Conservation (phyloP, 768 basidiomycete species). For the Kwoniella pini region DNA sequence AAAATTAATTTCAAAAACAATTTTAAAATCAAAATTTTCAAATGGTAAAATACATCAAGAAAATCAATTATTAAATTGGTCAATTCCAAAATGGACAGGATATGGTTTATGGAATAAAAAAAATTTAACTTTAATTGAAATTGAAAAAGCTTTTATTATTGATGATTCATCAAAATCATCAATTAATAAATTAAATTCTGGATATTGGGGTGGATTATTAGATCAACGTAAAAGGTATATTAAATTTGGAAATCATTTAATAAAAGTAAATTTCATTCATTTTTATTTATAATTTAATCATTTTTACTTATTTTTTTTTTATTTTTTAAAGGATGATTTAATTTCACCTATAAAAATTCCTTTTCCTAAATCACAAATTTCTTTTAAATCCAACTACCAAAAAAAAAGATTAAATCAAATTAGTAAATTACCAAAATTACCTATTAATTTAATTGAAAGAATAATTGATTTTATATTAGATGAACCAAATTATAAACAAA, state of each 20-base stretch:
- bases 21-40: conserved; percentile 7
- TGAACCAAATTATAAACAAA: neutral
- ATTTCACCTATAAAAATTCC: neutral
- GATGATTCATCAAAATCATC: neutral
- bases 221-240: conserved; percentile 14
- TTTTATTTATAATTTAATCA: too few species aligned
- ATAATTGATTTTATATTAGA: neutral
- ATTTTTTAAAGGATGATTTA: neutral
- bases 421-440: neutral
- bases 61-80: conserved; percentile 24
- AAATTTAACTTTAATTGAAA: neutral
- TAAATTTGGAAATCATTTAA: conserved; percentile 11
- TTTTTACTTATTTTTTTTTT: neutral
- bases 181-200: neutral
- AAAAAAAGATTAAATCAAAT: neutral
- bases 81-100: conserved; percentile 34
- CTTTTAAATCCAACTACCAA: neutral
- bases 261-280: conserved; percentile 21
- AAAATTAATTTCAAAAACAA: neutral
- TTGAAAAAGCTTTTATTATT: neutral
- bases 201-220: conserved; percentile 24
- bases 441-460: too few species aligned
- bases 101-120: conserved; percentile 12
- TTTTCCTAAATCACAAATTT: neutral
- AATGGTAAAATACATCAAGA: conserved; percentile 18